Evolutionary conservation across 768 basidiomycete species (phyloP), one percentile per base, ranked within the genome.

Genomic region (Galerina marginata): DNA sequence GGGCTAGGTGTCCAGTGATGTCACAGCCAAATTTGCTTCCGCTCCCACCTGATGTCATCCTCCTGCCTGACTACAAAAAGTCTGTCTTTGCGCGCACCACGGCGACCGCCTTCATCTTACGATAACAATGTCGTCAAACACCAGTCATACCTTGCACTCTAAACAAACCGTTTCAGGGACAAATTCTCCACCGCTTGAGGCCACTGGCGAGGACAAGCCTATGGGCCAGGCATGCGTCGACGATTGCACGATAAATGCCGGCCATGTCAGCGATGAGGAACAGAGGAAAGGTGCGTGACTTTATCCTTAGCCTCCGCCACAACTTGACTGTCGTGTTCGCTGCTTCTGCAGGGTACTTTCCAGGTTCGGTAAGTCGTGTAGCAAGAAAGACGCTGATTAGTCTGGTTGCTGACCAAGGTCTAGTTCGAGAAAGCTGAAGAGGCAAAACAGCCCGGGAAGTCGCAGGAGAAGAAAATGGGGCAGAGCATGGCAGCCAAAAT

Each of bases 131-230:
- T 38, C 44, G 40, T 10, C 29, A 33, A 33, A 33, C 29, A 33
- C 29, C 7, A 33, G 49, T 54, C 47, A 61, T 40, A 36, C 7
- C 39, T 45, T 51, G 51, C 49, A 11, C 29, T 11, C 42, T 33
- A 58, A 56, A 20, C 38, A 57, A 39, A 55, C 46, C 9, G 39
- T 40, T 6, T 74, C 76, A 44, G 84, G 84, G 36, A 83, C 84
- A 2, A 77, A 85, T 39, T 85, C 85, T n/a, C 84, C 83, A 7
- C 83, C 84, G 20, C 79, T 84, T 43, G 81, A 82, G 67, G 77
- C 78, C 15, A 81, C 81, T 1, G 80, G 74, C 40, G 75, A 78
- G n/a, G 73, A 81, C 25, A 61, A 75, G 51, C 80, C 82, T 6
- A 79, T 84, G 81, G 81, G 83, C 20, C 77, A 77, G 10, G 78